Conservation (phyloP, 345 rosid species). For the Pistacia vera region DNA sequence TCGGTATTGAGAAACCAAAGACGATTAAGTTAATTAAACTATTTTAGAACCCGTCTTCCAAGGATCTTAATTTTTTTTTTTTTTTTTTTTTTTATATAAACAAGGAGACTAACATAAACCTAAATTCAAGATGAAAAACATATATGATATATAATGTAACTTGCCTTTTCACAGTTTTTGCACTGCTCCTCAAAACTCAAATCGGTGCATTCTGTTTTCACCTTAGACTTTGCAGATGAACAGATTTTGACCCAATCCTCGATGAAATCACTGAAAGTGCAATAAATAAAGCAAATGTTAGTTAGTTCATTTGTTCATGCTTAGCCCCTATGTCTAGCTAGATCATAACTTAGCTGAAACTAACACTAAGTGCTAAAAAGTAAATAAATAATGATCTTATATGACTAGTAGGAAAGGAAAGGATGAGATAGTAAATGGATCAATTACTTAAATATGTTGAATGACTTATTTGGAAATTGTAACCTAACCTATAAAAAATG, state of each 20-base stretch:
- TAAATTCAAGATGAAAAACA: not conserved
- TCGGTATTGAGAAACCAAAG: not conserved
- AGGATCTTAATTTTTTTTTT: not conserved
- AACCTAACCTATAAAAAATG: not conserved
- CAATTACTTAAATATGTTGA: no score
- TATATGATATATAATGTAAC: not conserved
- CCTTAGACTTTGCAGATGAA: conserved; percentile 69
- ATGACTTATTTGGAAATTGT: no score
- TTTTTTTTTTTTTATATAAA: no score
- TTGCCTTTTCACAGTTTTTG: conserved; percentile 81
- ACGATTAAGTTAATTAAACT: no score
- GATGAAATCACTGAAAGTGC: conserved; percentile 71
- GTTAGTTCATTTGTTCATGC: not conserved
- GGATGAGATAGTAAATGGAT: no score
- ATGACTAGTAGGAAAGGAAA: no score
- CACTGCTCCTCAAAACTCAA: conserved; percentile 71
- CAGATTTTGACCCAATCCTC: conserved; percentile 90
- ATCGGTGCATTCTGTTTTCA: conserved; percentile 46
- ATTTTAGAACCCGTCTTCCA: not conserved
- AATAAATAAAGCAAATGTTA: not conserved
- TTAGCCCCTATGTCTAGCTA: no score
- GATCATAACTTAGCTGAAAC: no score
- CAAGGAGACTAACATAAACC: not conserved
- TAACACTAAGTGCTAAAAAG: no score
- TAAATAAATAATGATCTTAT: no score